Percentiles rank a stretch among this genome's conserved stretches.
Evolutionary conservation across 768 basidiomycete genomes (phyloP).

Genomic region (Galerina sulciceps): DNA sequence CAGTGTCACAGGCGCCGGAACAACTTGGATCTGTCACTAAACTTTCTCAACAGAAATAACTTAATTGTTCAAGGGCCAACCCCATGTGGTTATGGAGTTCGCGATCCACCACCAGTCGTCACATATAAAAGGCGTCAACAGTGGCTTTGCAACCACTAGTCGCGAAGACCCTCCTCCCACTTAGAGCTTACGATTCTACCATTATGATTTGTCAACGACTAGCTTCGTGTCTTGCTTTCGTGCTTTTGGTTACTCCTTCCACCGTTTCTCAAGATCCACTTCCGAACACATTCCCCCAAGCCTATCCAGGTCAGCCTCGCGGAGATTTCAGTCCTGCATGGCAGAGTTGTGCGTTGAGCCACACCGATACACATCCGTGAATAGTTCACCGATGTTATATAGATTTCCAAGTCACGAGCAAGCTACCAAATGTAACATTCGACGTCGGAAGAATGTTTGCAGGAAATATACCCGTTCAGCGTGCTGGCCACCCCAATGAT

Average conservation of each 20-base stretch:
- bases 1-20: not conserved
- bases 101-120: constrained; percentile 5
- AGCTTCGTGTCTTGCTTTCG: constrained; percentile 22
- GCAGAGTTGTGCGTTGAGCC: constrained; percentile 53
- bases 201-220: constrained; percentile 23
- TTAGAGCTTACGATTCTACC: constrained; percentile 23
- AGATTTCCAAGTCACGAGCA: constrained; percentile 65
- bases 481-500: constrained; percentile 62
- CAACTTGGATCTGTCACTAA: not conserved
- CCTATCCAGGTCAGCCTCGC: constrained; percentile 48
- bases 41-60: constrained; percentile 14
- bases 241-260: constrained; percentile 25
- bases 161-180: constrained; percentile 7
- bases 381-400: not conserved
- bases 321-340: constrained; percentile 58
- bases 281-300: constrained; percentile 51
- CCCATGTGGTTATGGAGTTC: constrained; percentile 15
- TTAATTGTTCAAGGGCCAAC: constrained; percentile 18
- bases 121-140: constrained; percentile 5
- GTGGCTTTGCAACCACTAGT: not conserved
- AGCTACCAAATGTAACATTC: constrained; percentile 67
- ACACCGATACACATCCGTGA: not conserved
- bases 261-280: constrained; percentile 29
- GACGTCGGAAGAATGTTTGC: constrained; percentile 56
- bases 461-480: constrained; percentile 66